A percentile compares a stretch with the other conserved stretches of the same genome.
phyloP scores from a whole-genome alignment of 2,329 filamentous ascomycete genomes.

The Zymoseptoria passerinii region DNA sequence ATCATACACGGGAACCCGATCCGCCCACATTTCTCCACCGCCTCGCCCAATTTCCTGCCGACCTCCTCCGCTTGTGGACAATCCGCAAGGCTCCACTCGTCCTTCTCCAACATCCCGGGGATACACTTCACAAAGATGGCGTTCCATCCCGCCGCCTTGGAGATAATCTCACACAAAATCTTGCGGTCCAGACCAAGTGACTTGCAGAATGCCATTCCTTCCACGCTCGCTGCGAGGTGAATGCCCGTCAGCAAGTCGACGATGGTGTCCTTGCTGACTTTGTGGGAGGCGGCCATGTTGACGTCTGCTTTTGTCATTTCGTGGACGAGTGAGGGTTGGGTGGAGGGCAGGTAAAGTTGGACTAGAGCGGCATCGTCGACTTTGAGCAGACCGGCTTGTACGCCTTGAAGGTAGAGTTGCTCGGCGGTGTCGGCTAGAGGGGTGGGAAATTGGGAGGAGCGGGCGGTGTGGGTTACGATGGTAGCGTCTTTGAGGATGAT shows the following conservation, averaged over 20 bases:
- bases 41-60: slow-evolving; percentile 32
- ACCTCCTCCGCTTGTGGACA: slow-evolving; percentile 33
- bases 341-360: slow-evolving; percentile 41
- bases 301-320: slow-evolving; percentile 30
- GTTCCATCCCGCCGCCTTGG: slow-evolving; percentile 41
- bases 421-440: slow-evolving; percentile 56
- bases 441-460: slow-evolving; percentile 49
- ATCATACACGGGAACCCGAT: slow-evolving; percentile 30
- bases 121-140: slow-evolving; percentile 36
- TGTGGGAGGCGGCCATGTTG: slow-evolving; percentile 29
- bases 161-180: slow-evolving; percentile 40
- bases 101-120: slow-evolving; percentile 29
- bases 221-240: slow-evolving; percentile 42
- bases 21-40: slow-evolving; percentile 33
- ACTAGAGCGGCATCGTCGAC: slow-evolving; percentile 51
- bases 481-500: slow-evolving; percentile 45
- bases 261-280: slow-evolving; percentile 30
- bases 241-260: slow-evolving; percentile 38
- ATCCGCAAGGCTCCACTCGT: slow-evolving; percentile 28
- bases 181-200: slow-evolving; percentile 38
- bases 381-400: slow-evolving; percentile 49
- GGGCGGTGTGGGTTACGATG: slow-evolving; percentile 60
- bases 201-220: slow-evolving; percentile 42
- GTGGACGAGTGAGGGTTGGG: slow-evolving; percentile 26
- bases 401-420: slow-evolving; percentile 54